Evolutionary conservation across 108 stramenopile genomes (phyloP), one percentile per base, ranked within the genome.

Genomic region (Schizochytrium sp.): DNA sequence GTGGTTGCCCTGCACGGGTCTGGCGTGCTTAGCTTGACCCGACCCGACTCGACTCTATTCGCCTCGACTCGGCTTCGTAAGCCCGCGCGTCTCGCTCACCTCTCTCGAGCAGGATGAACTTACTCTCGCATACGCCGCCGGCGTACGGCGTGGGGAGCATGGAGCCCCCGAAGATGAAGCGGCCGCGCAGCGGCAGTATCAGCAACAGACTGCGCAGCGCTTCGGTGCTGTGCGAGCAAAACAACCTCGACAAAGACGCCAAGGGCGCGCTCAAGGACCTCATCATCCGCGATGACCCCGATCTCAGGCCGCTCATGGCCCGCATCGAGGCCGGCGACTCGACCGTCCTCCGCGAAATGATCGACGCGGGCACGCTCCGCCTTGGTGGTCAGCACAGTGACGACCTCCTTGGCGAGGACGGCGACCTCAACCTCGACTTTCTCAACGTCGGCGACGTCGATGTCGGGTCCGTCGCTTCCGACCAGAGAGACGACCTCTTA

Each of bases 221-320:
- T 16, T 93, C 93, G 44, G 93, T 92, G 28, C 89, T 93, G 87
- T 91, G 92, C 51, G 93, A 93, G 72, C 57, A 89, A 72, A 92
- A 92, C 57, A n/a, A 92, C 12, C 92, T 93, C 44, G 92, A 93
- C 90, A 93, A 92, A 90, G 90, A 72, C 44, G 90, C 92, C 72
- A 93, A 93, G 87, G 93, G 93, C 19, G 72, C 92, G 16, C 90
- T 93, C 57, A 93, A 93, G 72, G 92, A 93, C 28, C 72, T 93
- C 47, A 93, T 93, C 47, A 93, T 93, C 47, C 59, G 90, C 60
- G 93, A 92, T 10, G 92, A 93, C 89, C 45, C 90, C n/a, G 55
- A 83, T 47, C 88, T 93, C 48, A 92, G 92, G 57, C 16, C 89
- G 23, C 89, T 90, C 53, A 90, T 93, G 23, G 91, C 93, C 21